Evolutionary conservation across 1,139 yeast genomes (phyloP), one percentile per base, ranked within the genome.

Genomic region (Blastobotrys raffinosifermentans): DNA sequence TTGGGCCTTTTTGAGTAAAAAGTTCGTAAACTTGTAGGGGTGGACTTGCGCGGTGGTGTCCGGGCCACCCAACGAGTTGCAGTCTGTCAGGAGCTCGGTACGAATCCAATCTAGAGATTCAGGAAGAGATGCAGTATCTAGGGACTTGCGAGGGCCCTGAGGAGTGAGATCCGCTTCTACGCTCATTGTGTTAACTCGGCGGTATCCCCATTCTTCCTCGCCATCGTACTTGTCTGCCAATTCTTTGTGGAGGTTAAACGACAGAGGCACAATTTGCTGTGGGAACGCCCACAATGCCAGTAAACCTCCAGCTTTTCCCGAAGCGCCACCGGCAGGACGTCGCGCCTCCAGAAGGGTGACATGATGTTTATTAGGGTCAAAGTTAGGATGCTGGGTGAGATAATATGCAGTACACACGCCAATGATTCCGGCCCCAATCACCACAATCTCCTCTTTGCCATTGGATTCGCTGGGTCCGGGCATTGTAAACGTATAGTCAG

Each of bases 271-370:
- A 38, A 91, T 77, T 58, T 86, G 95, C 53, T 83, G 89, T 1
- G 98, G 98, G 59, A 91, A 91, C 0, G 97, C 97, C 94, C 97
- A 87, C 29, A 84, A 70, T 1, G 96, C 96, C 39, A 91, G 64
- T 35, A 91, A 67, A 0, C 98, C 98, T 27, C 98, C 98, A 2
- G 98, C 98, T 54, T 91, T 91, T 39, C 98, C 98, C 27, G 89
- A 77, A 13, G 98, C 98, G 27, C 96, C 98, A 34, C 96, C 94
- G 0, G 97, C 98, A 3, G 91, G 94, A 53, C 95, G 71, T 49
- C 84, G 83, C 38, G 93, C 80, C 60, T 91, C 98, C 16, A 91
- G 61, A n/a, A 91, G 74, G 13, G 96, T 84, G 47, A 91, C 83
- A 52, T 84, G 87, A 54, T 83, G 78, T 41, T 75, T 79, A 19